Percentiles rank a stretch among this genome's conserved stretches.
Conservation (phyloP, 805 yeast species). For the Ogataea wickerhamii region DNA sequence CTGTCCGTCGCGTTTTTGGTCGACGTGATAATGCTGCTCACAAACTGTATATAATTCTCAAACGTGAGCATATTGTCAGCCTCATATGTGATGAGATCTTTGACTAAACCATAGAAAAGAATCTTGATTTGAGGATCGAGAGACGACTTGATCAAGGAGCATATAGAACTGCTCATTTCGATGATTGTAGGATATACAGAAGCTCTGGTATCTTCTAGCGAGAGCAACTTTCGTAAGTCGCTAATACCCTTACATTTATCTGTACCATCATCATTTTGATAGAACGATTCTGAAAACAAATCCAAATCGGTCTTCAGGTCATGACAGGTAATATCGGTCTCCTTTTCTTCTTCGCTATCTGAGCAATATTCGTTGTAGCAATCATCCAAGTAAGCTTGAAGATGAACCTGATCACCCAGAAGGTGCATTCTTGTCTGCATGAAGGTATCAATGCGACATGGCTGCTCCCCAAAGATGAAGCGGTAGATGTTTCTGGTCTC, state of each 20-base stretch:
- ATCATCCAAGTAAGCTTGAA: constrained; percentile 9
- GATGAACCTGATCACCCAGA: constrained; percentile 11
- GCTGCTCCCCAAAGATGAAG: constrained; percentile 11
- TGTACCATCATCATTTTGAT: constrained; percentile 1
- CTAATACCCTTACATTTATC: constrained; percentile 10
- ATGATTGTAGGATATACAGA: constrained; percentile 8
- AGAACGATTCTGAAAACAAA: constrained; percentile 9
- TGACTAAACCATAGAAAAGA: constrained; percentile 14
- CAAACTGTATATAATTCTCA: constrained; percentile 10
- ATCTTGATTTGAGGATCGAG: constrained; percentile 11
- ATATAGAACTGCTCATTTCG: constrained; percentile 8
- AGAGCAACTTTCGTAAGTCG: constrained; percentile 10
- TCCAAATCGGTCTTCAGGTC: constrained; percentile 10
- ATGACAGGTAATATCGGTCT: constrained; percentile 3
- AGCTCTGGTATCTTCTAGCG: constrained; percentile 14
- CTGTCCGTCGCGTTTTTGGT: constrained; percentile 8
- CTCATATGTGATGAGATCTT: constrained; percentile 19
- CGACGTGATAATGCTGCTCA: constrained; percentile 11
- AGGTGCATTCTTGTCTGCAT: constrained; percentile 9
- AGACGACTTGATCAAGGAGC: constrained; percentile 12
- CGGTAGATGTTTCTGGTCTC: constrained; percentile 3
- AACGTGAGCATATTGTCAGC: constrained; percentile 14
- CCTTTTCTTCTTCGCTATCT: constrained; percentile 7
- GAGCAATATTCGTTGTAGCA: constrained; percentile 11
- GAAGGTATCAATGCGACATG: constrained; percentile 11